These are phyloP conservation scores for Penicillium atrosanguineum DNA, from an alignment of 495 filamentous ascomycete genomes.

Conservation along the genomic window DNA sequence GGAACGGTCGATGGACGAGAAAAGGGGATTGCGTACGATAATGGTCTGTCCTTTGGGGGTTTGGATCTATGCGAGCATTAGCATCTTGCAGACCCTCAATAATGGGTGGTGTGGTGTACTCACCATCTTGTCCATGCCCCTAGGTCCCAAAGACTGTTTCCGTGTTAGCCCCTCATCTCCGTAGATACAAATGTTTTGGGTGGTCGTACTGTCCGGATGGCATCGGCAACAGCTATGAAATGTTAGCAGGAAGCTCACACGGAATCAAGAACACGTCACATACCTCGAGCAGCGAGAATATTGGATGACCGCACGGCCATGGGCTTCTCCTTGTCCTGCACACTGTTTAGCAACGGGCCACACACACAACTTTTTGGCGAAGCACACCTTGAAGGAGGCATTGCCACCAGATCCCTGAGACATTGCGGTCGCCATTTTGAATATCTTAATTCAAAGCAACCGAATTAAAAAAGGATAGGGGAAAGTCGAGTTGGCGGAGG, in stretches of 20 bases:
- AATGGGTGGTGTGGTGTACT: conserved; percentile 8
- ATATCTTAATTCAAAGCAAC: conserved; percentile 29
- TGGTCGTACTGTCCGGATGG: conserved; percentile 74
- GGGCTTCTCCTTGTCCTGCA: conserved; percentile 96
- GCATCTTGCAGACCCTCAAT: not conserved
- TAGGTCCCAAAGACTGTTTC: conserved; percentile 64
- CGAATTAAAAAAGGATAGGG: conserved; percentile 21
- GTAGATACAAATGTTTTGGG: conserved; percentile 9
- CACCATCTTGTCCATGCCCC: conserved; percentile 96
- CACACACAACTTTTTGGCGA: conserved; percentile 29
- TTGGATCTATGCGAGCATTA: conserved; percentile 63
- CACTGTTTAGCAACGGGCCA: conserved; percentile 44
- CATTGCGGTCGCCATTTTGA: conserved; percentile 65
- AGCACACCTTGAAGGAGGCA: conserved; percentile 75
- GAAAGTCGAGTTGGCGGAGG: conserved; percentile 26
- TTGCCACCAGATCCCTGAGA: conserved; percentile 56
- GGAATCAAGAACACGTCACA: conserved; percentile 9
- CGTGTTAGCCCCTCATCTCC: conserved; percentile 45
- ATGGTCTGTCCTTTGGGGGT: conserved; percentile 94
- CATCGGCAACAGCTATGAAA: conserved; percentile 84
- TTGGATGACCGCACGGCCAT: conserved; percentile 92
- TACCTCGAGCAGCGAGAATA: conserved; percentile 95
- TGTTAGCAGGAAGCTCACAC: conserved; percentile 11
- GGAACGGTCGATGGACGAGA: conserved; percentile 14
- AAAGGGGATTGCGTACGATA: conserved; percentile 54